Evolutionary conservation across 495 filamentous ascomycete species (phyloP).

Genomic region (Talaromyces thailandensis): DNA sequence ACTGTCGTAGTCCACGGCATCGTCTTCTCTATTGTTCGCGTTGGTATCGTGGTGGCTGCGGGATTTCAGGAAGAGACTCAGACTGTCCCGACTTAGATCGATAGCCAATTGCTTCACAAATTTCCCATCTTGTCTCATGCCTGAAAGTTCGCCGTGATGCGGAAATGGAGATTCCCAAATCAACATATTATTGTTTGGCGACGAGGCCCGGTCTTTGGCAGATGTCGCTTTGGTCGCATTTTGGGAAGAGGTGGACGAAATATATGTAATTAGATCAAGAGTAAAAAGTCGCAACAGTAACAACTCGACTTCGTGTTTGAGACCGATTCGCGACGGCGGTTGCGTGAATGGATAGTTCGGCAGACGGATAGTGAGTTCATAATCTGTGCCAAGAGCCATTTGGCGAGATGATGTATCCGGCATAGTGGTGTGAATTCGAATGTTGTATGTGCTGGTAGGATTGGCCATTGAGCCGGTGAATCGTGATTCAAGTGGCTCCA

Average conservation of each 20-base stretch:
- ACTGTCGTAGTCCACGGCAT: background rate
- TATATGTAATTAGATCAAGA: conserved; percentile 27
- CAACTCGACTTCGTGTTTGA: conserved; percentile 28
- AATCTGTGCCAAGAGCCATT: conserved; percentile 33
- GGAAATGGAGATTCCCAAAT: conserved; percentile 29
- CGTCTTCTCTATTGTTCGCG: background rate
- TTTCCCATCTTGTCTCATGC: conserved; percentile 11
- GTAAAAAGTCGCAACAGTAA: conserved; percentile 29
- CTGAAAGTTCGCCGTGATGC: conserved; percentile 32
- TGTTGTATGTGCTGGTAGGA: conserved; percentile 27
- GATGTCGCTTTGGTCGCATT: background rate
- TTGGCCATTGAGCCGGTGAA: conserved; percentile 29
- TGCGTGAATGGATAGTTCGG: conserved; percentile 25
- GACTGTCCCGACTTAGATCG: conserved; percentile 20
- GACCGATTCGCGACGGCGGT: conserved; percentile 24
- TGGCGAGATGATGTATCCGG: conserved; percentile 17
- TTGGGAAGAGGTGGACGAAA: conserved; percentile 15
- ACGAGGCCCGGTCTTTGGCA: no score
- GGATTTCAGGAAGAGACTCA: conserved; percentile 14
- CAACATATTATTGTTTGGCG: background rate
- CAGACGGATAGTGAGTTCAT: conserved; percentile 31
- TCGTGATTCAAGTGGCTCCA: conserved; percentile 32
- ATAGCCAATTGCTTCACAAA: conserved; percentile 30
- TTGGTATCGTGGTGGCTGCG: background rate
- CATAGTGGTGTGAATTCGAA: conserved; percentile 37